Percentiles rank a stretch among this genome's conserved stretches.
phyloP scores from a whole-genome alignment of 176 grass and related monocot species.

The Oryza nivara region DNA sequence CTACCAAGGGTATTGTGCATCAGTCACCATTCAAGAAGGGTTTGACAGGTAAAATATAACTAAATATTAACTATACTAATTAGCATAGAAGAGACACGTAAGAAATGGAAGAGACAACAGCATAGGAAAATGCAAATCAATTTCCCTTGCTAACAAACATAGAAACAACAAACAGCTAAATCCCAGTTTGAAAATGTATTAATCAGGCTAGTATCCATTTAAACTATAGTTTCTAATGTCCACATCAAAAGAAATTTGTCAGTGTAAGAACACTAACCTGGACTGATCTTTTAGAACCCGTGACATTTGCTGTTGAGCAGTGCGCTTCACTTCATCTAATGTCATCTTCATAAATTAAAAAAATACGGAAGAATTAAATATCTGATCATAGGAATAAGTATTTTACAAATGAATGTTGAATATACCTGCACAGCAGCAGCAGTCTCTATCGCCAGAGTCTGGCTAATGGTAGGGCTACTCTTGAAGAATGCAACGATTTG shows the following conservation, averaged over 20 bases:
- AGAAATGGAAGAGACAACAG: not conserved
- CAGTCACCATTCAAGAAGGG: constrained; percentile 15
- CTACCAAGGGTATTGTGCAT: constrained; percentile 43
- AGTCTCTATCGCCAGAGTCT: constrained; percentile 84
- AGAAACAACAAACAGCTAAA: constrained; percentile 23
- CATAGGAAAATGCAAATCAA: constrained; percentile 3
- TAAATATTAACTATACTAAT: constrained; percentile 2
- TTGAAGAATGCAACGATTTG: constrained; percentile 93
- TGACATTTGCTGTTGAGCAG: constrained; percentile 91
- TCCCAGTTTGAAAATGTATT: constrained; percentile 19
- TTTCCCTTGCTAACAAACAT: constrained; percentile 1
- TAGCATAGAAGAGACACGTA: constrained; percentile 23
- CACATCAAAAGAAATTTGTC: constrained; percentile 10
- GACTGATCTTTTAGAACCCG: constrained; percentile 82
- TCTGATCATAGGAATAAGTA: constrained; percentile 25
- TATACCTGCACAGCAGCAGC: constrained; percentile 94
- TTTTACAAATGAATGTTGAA: constrained; percentile 40
- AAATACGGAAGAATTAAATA: constrained; percentile 32
- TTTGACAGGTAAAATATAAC: constrained; percentile 16
- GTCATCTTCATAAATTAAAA: constrained; percentile 72
- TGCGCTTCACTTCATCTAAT: constrained; percentile 91
- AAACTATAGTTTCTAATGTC: not conserved
- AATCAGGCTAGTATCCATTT: not conserved
- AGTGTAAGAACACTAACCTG: constrained; percentile 55
- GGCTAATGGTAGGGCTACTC: constrained; percentile 83